Evolutionary conservation across 257 asterid species (phyloP), one percentile per base, ranked within the genome.

Genomic region (Ocimum tenuiflorum): DNA sequence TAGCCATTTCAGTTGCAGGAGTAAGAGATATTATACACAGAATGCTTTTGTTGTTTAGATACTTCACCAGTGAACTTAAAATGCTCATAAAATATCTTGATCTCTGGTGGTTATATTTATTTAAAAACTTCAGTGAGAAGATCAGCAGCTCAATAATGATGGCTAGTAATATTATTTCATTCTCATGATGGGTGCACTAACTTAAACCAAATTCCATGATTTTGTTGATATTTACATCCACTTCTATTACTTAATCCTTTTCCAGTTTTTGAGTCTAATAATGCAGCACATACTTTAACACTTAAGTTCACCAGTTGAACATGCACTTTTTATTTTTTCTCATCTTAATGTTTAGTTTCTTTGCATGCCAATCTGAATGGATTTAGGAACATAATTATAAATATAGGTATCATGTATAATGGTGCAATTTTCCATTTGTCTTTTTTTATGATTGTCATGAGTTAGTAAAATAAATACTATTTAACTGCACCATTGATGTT

Each of bases 291-390:
- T 49, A 8, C 17, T 33, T 19, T 19, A 9, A 33, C 22, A n/a
- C 18, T 60, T 52, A 22, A 41, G 55, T 39, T 41, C 52, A 20
- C 47, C 36, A 18, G 39, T 13, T 29, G 10, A 48, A 24, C 57
- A 58, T 47, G 15, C n/a, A 19, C 33, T 18, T 29, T 36, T 19
- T 49, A 7, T 24, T 18, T 18, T 13, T 52, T n/a, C 50, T n/a
- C 57, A 73, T 15, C 15, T 60, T 45, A 63, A 45, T 53, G 11
- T 59, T 11, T 18, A n/a, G 10, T 42, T 73, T 38, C 54, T 42
- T 54, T 27, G 4, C 35, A 22, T 43, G 35, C 1, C n/a, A 11
- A 45, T 60, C 36, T 15, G 3, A 6, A 42, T 12, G 52, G 13
- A 29, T 18, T 39, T 24, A 14, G 45, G 36, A 3, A 15, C 66